These are phyloP conservation scores for Plasmodium gonderi DNA, from an alignment of 169 alveolate species.

Conservation along the genomic window DNA sequence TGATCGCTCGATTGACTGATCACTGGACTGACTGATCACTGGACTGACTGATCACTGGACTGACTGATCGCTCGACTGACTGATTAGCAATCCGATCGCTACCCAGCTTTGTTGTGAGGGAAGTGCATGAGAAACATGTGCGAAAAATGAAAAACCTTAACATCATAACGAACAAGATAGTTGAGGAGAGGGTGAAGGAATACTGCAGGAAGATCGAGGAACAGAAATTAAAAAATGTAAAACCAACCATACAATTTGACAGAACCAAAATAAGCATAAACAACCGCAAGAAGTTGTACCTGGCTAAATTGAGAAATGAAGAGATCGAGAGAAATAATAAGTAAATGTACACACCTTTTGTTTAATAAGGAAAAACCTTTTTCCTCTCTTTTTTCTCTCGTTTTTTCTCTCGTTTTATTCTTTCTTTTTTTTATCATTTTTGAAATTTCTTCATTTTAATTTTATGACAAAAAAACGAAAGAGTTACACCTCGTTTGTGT, in stretches of 20 bases:
- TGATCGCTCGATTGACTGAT: no score
- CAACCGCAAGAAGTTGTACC: slow-evolving; percentile 39
- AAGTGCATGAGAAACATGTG: not conserved
- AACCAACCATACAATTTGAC: slow-evolving; percentile 29
- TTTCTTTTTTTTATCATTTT: not conserved
- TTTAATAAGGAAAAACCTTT: not conserved
- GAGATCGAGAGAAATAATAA: slow-evolving; percentile 65
- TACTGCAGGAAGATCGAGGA: slow-evolving; percentile 57
- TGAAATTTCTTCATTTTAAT: no score
- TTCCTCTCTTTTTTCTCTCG: not conserved
- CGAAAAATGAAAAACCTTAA: slow-evolving; percentile 48
- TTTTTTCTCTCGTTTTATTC: not conserved
- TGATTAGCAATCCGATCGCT: no score
- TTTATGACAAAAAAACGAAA: no score
- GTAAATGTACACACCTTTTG: slow-evolving; percentile 45
- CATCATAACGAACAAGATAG: slow-evolving; percentile 44
- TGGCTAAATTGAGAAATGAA: slow-evolving; percentile 30
- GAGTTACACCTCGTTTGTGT: not conserved
- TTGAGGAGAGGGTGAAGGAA: slow-evolving; percentile 57
- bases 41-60: no score
- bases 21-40: no score
- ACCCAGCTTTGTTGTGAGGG: not conserved
- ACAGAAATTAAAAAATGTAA: slow-evolving; percentile 40
- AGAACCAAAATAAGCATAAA: slow-evolving; percentile 17
- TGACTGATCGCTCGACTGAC: no score